Evolutionary conservation across 2,329 filamentous ascomycete species (phyloP).

Genomic region (Fusarium coicis): DNA sequence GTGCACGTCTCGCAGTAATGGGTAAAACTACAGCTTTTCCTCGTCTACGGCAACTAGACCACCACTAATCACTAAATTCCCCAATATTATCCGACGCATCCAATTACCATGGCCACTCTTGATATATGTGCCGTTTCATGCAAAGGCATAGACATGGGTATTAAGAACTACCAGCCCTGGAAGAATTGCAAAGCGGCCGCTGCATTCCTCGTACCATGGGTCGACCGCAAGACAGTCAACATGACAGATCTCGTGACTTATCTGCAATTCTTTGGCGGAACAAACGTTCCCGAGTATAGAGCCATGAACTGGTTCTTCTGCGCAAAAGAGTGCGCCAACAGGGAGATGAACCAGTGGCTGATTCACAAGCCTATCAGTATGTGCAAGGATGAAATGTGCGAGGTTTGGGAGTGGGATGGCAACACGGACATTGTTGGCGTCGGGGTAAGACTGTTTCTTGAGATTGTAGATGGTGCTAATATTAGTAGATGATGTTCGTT

Average conservation of each 20-base stretch:
- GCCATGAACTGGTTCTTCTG: not conserved
- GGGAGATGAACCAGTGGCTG: not conserved
- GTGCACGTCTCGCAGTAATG: not conserved
- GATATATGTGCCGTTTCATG: not conserved
- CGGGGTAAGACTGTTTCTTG: accelerated
- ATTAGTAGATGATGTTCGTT: not conserved
- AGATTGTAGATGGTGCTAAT: not conserved
- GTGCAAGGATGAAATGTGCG: not conserved
- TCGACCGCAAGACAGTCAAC: not conserved
- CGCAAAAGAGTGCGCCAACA: not conserved
- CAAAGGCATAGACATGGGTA: not conserved
- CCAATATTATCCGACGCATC: too few relatives aligned
- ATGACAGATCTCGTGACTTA: not conserved
- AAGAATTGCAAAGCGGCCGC: not conserved
- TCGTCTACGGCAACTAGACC: not conserved
- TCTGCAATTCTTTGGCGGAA: not conserved
- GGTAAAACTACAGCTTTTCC: not conserved
- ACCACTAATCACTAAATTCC: not conserved
- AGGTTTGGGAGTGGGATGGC: not conserved
- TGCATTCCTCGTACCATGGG: not conserved
- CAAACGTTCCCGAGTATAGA: not conserved
- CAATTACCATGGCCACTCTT: not conserved
- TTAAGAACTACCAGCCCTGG: not conserved
- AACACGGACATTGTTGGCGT: not conserved
- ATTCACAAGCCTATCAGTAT: not conserved